phyloP scores from a whole-genome alignment of 2,329 filamentous ascomycete genomes.

The Orbilia blumenaviensis region DNA sequence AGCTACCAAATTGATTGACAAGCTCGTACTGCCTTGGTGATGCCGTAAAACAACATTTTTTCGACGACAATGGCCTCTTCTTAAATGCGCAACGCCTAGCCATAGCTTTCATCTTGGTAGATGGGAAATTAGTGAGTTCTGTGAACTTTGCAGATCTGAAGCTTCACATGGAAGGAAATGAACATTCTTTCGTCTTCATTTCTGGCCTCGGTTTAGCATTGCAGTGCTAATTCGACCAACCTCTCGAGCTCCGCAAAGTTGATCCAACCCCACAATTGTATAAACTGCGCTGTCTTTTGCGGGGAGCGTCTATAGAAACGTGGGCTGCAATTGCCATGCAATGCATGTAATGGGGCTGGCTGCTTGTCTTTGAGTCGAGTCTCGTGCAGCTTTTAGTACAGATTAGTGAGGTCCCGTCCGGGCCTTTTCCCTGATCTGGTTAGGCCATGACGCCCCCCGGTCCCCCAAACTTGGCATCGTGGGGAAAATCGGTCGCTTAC shows the following conservation, averaged over 20 bases:
- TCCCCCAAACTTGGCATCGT: conserved; percentile 36
- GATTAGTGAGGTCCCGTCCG: conserved; percentile 29
- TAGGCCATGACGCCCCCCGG: conserved; percentile 17
- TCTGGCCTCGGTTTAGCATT: conserved; percentile 39
- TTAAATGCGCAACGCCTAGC: conserved; percentile 30
- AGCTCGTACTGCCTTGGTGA: not conserved
- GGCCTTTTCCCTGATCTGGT: conserved; percentile 34
- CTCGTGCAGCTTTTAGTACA: conserved; percentile 13
- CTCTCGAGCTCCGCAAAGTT: conserved; percentile 9
- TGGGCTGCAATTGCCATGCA: not conserved
- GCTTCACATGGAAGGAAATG: conserved; percentile 37
- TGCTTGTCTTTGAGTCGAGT: too few species aligned
- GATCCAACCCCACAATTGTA: conserved; percentile 9
- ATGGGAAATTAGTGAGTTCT: not conserved
- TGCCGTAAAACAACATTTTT: not conserved
- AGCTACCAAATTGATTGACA: not conserved
- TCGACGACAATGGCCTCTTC: conserved; percentile 22
- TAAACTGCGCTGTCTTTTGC: not conserved
- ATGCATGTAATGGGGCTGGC: conserved; percentile 7
- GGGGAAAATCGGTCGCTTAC: conserved; percentile 41
- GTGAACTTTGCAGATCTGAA: not conserved
- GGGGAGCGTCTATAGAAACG: conserved; percentile 16
- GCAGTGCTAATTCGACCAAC: conserved; percentile 6
- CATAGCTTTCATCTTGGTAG: not conserved
- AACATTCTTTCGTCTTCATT: not conserved